Conservation (phyloP, 805 yeast species). For the Candida berthetii region DNA sequence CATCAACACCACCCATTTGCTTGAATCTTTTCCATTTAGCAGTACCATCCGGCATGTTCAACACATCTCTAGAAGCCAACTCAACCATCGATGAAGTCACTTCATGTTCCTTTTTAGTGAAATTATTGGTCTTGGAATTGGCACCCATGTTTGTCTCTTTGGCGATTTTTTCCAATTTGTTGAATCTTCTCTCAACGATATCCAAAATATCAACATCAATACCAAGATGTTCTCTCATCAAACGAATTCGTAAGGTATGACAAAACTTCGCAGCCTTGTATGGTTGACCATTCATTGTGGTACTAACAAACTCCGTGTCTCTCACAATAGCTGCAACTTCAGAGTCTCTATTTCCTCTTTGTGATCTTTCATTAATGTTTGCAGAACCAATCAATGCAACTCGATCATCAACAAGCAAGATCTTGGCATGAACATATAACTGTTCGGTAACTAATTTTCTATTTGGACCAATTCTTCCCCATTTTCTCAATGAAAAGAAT, state of each 20-base stretch:
- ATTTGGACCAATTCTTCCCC: conserved; percentile 87
- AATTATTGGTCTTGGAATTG: conserved; percentile 37
- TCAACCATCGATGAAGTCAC: conserved; percentile 67
- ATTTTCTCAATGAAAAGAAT: conserved; percentile 86
- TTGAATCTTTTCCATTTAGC: conserved; percentile 32
- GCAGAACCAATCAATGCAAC: conserved; percentile 96
- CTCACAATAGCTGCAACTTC: conserved; percentile 88
- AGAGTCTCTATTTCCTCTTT: conserved; percentile 91
- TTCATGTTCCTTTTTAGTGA: conserved; percentile 24
- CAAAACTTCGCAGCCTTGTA: conserved; percentile 84
- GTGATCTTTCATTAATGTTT: conserved; percentile 92
- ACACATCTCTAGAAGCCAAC: conserved; percentile 62
- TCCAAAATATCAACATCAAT: conserved; percentile 86
- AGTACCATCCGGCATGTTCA: conserved; percentile 43
- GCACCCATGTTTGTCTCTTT: conserved; percentile 14
- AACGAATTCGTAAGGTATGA: conserved; percentile 77
- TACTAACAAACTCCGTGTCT: conserved; percentile 65
- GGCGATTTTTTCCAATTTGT: conserved; percentile 30
- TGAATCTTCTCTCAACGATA: conserved; percentile 68
- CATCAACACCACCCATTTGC: conserved; percentile 5
- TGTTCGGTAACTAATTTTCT: conserved; percentile 81
- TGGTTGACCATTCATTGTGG: conserved; percentile 75
- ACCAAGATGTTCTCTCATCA: conserved; percentile 97
- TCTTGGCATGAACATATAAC: conserved; percentile 88
- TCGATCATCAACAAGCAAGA: conserved; percentile 88